Base-by-base conservation (phyloP, 371 early-diverging fungal species). In the Rhizopus delemar region DNA sequence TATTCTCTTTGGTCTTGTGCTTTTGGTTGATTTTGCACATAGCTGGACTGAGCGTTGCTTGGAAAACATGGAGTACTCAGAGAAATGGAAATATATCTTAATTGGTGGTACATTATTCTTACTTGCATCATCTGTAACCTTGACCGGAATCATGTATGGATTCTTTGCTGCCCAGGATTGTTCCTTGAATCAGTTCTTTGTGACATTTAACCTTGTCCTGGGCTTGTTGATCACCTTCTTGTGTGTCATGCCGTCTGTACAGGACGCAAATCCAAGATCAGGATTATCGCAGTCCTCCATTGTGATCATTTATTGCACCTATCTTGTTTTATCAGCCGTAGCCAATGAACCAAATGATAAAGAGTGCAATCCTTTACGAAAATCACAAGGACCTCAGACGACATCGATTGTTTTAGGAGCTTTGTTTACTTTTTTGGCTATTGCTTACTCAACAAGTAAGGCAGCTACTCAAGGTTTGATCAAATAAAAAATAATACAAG, bases 281-380 rank as follows among this genome's bases (percentile, higher is more conserved):
- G 97, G 97, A 13, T 73, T 97, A 34, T 90, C 95, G 0, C 97
- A 96, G 73, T 86, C 93, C 9, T 88, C 93, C 9, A 93, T 97
- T 81, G 93, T 97, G 13, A 85, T 87, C 29, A 81, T 90, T 32
- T 97, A 97, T 62, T 85, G 92, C 41, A 91, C 95, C 2, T 97
- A 95, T 60, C 77, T 95, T 53, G 83, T 95, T 8, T 81, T 89
- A 35, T 90, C 89, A 43, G 93, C 96, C 0, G 75, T 96, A 12
- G 86, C 86, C 5, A 91, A 90, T 60, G 91, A 81, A 66, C 95
- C 95, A 2, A 74, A 77, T 48, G 77, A 77, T 36, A 71, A 80
- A 35, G 68, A 69, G 43, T 97, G 97, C 71, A 95, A 94, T 73
- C 95, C 95, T 13, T 68, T 93, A 56, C 82, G 82, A 51, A 78